Evolutionary conservation across 306 rosid species (phyloP).

Genomic region (Trichosanthes cucumerina): DNA sequence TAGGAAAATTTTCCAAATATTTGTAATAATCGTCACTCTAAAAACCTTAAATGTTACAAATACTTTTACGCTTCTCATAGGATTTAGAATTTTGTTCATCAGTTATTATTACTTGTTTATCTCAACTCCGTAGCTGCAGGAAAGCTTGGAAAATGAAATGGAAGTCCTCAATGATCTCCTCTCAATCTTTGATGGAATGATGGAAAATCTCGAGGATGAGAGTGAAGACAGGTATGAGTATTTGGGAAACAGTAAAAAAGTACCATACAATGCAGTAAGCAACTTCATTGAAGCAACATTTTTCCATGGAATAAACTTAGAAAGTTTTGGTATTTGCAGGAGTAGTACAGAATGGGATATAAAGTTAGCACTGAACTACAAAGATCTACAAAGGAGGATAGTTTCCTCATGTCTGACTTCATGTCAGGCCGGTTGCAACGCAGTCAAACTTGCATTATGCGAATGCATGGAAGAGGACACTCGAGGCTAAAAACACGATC

Average conservation of each 20-base stretch:
- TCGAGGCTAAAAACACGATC: conserved; percentile 30
- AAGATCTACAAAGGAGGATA: conserved; percentile 41
- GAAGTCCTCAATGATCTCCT: conserved; percentile 44
- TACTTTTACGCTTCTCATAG: neutral
- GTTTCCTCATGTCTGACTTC: conserved; percentile 44
- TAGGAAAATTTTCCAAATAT: neutral
- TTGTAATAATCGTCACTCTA: neutral
- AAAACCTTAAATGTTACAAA: conserved; percentile 1
- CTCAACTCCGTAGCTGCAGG: conserved; percentile 39
- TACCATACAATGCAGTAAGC: neutral
- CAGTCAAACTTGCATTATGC: conserved; percentile 24
- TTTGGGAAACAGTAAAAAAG: neutral
- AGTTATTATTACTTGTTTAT: conserved; percentile 6
- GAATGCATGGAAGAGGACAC: conserved; percentile 47
- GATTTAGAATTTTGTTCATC: neutral
- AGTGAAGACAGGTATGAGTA: conserved; percentile 44
- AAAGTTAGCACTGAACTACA: conserved; percentile 47
- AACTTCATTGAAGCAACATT: neutral
- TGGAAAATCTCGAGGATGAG: conserved; percentile 40
- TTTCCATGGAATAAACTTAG: neutral
- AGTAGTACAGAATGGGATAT: conserved; percentile 42
- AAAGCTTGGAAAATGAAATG: conserved; percentile 58
- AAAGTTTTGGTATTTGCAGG: conserved; percentile 25
- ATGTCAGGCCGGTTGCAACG: conserved; percentile 28
- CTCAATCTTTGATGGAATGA: conserved; percentile 35